Percentiles rank a stretch among this genome's conserved stretches.
Evolutionary conservation across 2,329 filamentous ascomycete genomes (phyloP).

Genomic region (Sporothrix schenckii): DNA sequence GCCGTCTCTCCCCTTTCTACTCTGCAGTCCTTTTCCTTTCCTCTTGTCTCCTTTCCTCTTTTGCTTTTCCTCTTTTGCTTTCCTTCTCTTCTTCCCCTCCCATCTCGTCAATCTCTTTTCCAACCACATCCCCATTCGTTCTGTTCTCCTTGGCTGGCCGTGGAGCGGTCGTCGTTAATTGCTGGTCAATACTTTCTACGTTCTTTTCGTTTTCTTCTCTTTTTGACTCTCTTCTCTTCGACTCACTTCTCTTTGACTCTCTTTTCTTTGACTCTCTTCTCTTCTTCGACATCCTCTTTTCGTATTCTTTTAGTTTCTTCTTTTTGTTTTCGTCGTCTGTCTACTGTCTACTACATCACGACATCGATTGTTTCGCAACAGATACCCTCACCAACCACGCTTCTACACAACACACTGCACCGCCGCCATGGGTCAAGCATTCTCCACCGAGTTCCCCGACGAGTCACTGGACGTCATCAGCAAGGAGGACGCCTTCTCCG

Average conservation of each 20-base stretch:
- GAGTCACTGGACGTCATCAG: constrained; percentile 36
- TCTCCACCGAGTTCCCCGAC: constrained; percentile 35
- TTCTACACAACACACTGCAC: not conserved
- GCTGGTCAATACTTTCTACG: constrained; percentile 34
- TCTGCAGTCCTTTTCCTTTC: not conserved
- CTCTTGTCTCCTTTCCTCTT: not conserved
- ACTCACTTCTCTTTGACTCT: constrained; percentile 4
- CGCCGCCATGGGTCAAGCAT: constrained; percentile 33
- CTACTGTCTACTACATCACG: too few species aligned
- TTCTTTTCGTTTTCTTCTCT: constrained; percentile 9
- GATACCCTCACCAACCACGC: not conserved
- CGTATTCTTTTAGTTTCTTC: not conserved
- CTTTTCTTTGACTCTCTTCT: constrained; percentile 2
- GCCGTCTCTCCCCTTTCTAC: not conserved
- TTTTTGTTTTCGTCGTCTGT: not conserved
- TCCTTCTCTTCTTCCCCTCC: not conserved
- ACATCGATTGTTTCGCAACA: not conserved
- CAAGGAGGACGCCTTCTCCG: constrained; percentile 32
- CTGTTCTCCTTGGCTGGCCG: constrained; percentile 31
- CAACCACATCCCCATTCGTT: constrained; percentile 8
- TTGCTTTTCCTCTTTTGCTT: not conserved
- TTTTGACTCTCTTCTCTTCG: not conserved
- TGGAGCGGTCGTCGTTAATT: constrained; percentile 35
- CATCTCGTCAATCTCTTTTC: not conserved
- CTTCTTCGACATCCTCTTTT: not conserved